These are phyloP conservation scores for Myxozyma mucilagina DNA, from an alignment of 805 yeast species.

Conservation along the genomic window DNA sequence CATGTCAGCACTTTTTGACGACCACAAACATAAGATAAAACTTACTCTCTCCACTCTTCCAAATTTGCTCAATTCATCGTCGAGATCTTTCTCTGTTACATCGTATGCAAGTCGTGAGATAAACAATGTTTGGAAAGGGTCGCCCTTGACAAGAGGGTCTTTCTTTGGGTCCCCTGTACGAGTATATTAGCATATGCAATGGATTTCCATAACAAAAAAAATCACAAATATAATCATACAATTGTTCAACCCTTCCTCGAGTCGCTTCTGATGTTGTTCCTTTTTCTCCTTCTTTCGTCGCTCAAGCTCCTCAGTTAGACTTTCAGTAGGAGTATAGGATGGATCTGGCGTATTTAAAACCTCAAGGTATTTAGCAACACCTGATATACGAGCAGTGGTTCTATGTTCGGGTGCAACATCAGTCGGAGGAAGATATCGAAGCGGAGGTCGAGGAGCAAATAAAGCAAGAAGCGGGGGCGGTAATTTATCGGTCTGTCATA, in stretches of 20 bases:
- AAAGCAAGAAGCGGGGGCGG: conserved; percentile 51
- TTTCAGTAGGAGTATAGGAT: conserved; percentile 40
- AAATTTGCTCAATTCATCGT: conserved; percentile 57
- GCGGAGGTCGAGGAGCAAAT: conserved; percentile 59
- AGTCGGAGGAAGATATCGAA: conserved; percentile 49
- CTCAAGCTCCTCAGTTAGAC: conserved; percentile 35
- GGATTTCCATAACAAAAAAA: not conserved
- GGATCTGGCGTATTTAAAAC: conserved; percentile 37
- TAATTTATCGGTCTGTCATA: conserved; percentile 44
- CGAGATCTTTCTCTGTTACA: conserved; percentile 66
- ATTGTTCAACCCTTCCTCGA: conserved; percentile 42
- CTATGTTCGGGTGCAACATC: conserved; percentile 55
- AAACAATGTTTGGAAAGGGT: conserved; percentile 78
- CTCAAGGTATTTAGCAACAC: conserved; percentile 44
- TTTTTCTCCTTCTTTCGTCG: conserved; percentile 37
- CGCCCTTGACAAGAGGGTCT: conserved; percentile 62
- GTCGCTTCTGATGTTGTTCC: conserved; percentile 35
- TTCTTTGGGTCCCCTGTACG: conserved; percentile 52
- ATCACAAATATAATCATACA: conserved; percentile 27
- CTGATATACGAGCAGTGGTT: conserved; percentile 49
- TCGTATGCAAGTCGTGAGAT: conserved; percentile 69
- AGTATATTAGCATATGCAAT: not conserved
- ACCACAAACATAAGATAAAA: not conserved
- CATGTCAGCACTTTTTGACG: not conserved
- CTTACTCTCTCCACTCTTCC: conserved; percentile 68